A percentile compares a stretch with the other conserved stretches of the same genome.
These are phyloP conservation scores for Rostrohypoxylon terebratum DNA, from an alignment of 495 filamentous ascomycete genomes.

Conservation along the genomic window DNA sequence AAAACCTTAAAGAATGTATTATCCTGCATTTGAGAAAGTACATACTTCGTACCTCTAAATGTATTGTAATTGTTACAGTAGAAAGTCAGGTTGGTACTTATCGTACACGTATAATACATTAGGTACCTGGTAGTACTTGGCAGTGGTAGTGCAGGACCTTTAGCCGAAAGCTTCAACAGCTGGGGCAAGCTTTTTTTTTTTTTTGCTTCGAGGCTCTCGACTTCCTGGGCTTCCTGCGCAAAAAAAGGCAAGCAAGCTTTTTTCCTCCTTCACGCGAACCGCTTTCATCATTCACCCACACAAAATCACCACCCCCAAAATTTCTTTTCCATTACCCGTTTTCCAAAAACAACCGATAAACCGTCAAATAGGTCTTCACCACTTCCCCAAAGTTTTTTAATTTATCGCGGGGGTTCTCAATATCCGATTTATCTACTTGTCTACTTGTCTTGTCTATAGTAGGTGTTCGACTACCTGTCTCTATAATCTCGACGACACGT, in stretches of 20 bases:
- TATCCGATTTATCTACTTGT: conserved; percentile 1
- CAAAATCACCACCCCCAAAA: conserved; percentile 34
- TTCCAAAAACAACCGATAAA: conserved; percentile 41
- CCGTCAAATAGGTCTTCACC: conserved; percentile 27
- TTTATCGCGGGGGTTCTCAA: conserved; percentile 41
- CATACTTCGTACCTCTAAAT: too few species aligned
- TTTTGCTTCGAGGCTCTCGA: conserved; percentile 26
- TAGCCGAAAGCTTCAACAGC: conserved; percentile 46
- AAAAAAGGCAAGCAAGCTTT: conserved; percentile 35
- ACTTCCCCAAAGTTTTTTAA: conserved; percentile 30
- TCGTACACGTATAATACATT: too few species aligned
- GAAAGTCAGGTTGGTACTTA: neutral
- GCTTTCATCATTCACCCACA: conserved; percentile 52
- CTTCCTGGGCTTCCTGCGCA: conserved; percentile 31
- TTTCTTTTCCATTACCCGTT: neutral
- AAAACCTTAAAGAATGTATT: conserved; percentile 5
- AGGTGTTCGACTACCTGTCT: neutral
- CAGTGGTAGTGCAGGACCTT: too few species aligned
- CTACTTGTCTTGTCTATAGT: neutral
- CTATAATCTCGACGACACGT: conserved; percentile 35
- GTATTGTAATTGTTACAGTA: too few species aligned
- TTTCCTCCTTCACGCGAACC: conserved; percentile 43
- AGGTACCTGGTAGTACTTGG: too few species aligned
- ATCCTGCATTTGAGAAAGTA: neutral
- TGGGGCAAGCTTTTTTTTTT: conserved; percentile 26